These are phyloP conservation scores for Kwoniella botswanensis DNA, from an alignment of 768 basidiomycete species.

Conservation along the genomic window DNA sequence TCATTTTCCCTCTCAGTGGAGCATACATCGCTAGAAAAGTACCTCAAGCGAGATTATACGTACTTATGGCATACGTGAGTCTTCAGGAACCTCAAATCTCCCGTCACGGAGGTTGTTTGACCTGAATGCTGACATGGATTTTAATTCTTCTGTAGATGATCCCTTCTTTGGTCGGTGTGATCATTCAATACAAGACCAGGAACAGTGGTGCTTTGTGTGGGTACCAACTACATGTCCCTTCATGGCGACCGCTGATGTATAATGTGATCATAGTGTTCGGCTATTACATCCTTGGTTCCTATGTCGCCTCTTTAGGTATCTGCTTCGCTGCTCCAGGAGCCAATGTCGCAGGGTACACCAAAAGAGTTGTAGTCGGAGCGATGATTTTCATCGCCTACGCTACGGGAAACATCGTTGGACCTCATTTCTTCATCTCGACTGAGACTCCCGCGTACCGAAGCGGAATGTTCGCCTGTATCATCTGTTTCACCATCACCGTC, in stretches of 20 bases:
- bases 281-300: constrained; percentile 41
- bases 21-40: constrained; percentile 38
- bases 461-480: constrained; percentile 39
- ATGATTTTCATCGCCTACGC: constrained; percentile 44
- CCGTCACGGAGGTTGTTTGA: too few relatives aligned
- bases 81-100: too few relatives aligned
- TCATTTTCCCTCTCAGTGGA: constrained; percentile 41
- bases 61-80: constrained; percentile 32
- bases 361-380: constrained; percentile 35
- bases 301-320: constrained; percentile 39
- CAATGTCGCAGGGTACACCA: constrained; percentile 43
- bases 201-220: constrained; percentile 30
- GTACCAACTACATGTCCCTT: neutral
- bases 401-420: constrained; percentile 42
- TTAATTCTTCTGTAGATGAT: constrained; percentile 24
- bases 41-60: constrained; percentile 27
- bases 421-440: constrained; percentile 39
- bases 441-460: constrained; percentile 37
- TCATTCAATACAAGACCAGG: constrained; percentile 38
- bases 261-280: constrained; percentile 27
- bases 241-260: neutral
- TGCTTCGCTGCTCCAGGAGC: constrained; percentile 43
- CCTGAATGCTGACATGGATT: neutral
- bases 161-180: constrained; percentile 37
- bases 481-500: constrained; percentile 29